A percentile compares a stretch with the other conserved stretches of the same genome.
Conservation (phyloP, 2,329 filamentous ascomycete species). For the Verticillium dahliae region DNA sequence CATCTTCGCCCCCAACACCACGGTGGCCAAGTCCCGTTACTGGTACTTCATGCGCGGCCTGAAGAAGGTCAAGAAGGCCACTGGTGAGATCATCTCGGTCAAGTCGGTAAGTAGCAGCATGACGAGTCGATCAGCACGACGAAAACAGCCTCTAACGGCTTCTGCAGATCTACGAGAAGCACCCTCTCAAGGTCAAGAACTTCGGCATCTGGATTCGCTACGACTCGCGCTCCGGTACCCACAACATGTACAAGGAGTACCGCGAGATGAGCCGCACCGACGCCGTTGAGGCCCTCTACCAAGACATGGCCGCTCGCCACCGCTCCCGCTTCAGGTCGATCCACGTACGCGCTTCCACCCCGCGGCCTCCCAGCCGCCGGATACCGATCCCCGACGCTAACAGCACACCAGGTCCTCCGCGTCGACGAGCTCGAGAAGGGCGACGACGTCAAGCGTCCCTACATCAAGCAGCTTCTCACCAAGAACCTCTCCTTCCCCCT, state of each 20-base stretch:
- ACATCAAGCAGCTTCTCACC: slow-evolving; percentile 96
- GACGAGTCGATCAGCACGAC: neutral
- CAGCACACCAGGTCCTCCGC: slow-evolving; percentile 72
- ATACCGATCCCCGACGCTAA: slow-evolving; percentile 4
- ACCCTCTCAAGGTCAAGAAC: slow-evolving; percentile 99
- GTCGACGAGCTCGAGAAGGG: slow-evolving; percentile 95
- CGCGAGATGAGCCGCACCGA: slow-evolving; percentile 95
- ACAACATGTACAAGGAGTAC: slow-evolving; percentile 99
- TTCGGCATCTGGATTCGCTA: slow-evolving; percentile 99
- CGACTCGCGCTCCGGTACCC: slow-evolving; percentile 98
- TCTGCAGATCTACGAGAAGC: slow-evolving; percentile 88
- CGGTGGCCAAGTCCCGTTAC: slow-evolving; percentile 99
- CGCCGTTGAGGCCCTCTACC: slow-evolving; percentile 94
- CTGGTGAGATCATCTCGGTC: slow-evolving; percentile 96
- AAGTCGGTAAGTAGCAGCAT: slow-evolving; percentile 69
- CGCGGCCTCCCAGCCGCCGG: neutral
- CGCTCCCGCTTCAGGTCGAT: slow-evolving; percentile 96
- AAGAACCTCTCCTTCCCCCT: slow-evolving; percentile 98
- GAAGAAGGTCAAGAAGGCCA: slow-evolving; percentile 99
- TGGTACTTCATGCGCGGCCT: slow-evolving; percentile 99
- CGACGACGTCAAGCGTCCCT: slow-evolving; percentile 93
- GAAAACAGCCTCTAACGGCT: neutral
- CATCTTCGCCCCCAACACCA: slow-evolving; percentile 96
- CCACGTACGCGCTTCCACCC: slow-evolving; percentile 63
- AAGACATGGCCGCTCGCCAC: slow-evolving; percentile 99